Evolutionary conservation across 257 asterid species (phyloP).

Genomic region (Misopates orontium): DNA sequence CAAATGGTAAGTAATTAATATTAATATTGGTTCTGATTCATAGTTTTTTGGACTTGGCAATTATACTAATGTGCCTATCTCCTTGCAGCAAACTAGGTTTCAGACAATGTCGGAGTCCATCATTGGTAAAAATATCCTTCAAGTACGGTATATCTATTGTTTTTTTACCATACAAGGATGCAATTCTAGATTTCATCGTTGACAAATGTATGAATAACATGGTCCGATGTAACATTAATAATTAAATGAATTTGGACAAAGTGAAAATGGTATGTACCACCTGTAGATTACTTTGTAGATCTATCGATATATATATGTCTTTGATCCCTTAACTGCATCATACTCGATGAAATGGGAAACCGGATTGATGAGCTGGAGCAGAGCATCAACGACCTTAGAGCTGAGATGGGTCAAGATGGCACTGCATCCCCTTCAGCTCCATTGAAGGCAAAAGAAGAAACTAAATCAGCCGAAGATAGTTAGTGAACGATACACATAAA

Average conservation of each 20-base stretch:
- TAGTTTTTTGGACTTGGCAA: constrained; percentile 3
- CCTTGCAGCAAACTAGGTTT: constrained; percentile 84
- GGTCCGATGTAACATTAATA: not conserved
- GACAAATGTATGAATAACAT: not conserved
- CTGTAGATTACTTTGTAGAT: not conserved
- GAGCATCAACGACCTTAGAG: constrained; percentile 84
- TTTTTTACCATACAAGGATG: not conserved
- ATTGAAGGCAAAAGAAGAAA: constrained; percentile 51
- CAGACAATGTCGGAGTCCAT: constrained; percentile 92
- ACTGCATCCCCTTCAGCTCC: constrained; percentile 72
- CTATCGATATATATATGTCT: not conserved
- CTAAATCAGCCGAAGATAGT: constrained; percentile 54
- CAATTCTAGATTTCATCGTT: not conserved
- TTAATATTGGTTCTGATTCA: not conserved
- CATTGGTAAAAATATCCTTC: constrained; percentile 84
- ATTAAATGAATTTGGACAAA: not conserved
- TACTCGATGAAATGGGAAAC: constrained; percentile 94
- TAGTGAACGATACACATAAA: constrained; percentile 26
- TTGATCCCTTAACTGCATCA: constrained; percentile 45
- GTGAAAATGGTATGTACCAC: not conserved
- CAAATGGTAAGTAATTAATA: constrained; percentile 66
- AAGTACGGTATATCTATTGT: not conserved
- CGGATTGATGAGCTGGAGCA: constrained; percentile 85
- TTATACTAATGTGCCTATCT: constrained; percentile 25
- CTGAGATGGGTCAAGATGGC: constrained; percentile 89